Evolutionary conservation across 73 alveolate species (phyloP).

Genomic region (Tetrahymena malaccensis): DNA sequence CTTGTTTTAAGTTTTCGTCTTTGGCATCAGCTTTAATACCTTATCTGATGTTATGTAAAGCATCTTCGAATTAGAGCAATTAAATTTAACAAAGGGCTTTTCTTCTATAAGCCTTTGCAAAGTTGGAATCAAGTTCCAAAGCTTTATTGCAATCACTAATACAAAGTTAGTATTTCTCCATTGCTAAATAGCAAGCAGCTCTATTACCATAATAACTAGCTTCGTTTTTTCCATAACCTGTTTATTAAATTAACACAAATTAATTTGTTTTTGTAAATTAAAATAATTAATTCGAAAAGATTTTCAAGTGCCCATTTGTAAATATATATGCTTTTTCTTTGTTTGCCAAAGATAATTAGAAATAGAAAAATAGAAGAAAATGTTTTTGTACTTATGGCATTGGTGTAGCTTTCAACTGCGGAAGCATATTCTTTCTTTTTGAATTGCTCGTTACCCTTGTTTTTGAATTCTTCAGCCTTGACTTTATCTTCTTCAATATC

Average conservation of each 20-base stretch:
- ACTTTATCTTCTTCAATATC: conserved; percentile 24
- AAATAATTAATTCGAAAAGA: conserved; percentile 3
- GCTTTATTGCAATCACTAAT: conserved; percentile 82
- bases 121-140: conserved; percentile 63
- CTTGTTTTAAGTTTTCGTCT: conserved; percentile 29
- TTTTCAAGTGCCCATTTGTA: too few relatives aligned
- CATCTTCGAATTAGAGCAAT: conserved; percentile 61
- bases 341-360: too few relatives aligned
- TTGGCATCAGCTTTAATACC: conserved; percentile 36
- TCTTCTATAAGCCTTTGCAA: conserved; percentile 71
- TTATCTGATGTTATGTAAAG: conserved; percentile 38
- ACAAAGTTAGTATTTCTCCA: conserved; percentile 76
- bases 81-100: conserved; percentile 49
- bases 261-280: too few relatives aligned
- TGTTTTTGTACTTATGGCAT: conserved; percentile 49
- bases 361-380: background rate
- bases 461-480: conserved; percentile 66
- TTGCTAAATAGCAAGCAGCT: conserved; percentile 72
- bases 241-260: background rate
- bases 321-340: too few relatives aligned
- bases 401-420: conserved; percentile 78
- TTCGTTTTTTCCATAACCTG: conserved; percentile 45
- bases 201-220: conserved; percentile 80
- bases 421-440: conserved; percentile 61
- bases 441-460: conserved; percentile 85